A percentile compares a stretch with the other conserved stretches of the same genome.
phyloP scores from a whole-genome alignment of 1,284 basidiomycete genomes.

The Cryptococcus amylolentus region DNA sequence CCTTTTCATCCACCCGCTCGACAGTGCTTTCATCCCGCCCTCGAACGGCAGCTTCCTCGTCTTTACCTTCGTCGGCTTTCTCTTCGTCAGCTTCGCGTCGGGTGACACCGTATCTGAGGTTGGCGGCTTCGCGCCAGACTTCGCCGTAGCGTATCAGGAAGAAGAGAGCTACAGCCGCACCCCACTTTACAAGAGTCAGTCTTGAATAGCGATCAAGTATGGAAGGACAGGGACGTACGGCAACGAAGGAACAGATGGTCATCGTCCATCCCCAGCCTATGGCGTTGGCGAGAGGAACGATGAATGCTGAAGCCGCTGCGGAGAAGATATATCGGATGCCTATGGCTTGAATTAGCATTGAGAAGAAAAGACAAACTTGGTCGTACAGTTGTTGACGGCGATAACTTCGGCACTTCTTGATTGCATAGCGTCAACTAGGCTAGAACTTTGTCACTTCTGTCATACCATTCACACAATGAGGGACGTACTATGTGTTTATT shows the following conservation, averaged over 20 bases:
- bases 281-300: constrained; percentile 56
- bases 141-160: constrained; percentile 28
- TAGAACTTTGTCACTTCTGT: neutral
- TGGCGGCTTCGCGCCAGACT: constrained; percentile 30
- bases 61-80: constrained; percentile 6
- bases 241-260: constrained; percentile 52
- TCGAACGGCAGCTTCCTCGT: constrained; percentile 8
- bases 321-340: constrained; percentile 29
- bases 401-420: constrained; percentile 56
- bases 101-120: constrained; percentile 18
- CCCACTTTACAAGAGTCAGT: constrained; percentile 10
- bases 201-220: neutral
- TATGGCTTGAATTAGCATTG: too few relatives aligned
- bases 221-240: constrained; percentile 17
- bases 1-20: too few relatives aligned
- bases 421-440: constrained; percentile 57
- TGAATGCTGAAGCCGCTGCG: constrained; percentile 53
- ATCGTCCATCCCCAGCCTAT: constrained; percentile 60
- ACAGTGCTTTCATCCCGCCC: neutral
- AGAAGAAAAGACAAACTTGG: too few relatives aligned
- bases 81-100: constrained; percentile 15
- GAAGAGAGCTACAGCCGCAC: constrained; percentile 13
- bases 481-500: constrained; percentile 54
- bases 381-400: constrained; percentile 47
- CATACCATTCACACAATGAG: neutral